Evolutionary conservation across 148 eudicot genomes (phyloP).

Genomic region (Pouteria glomerata): DNA sequence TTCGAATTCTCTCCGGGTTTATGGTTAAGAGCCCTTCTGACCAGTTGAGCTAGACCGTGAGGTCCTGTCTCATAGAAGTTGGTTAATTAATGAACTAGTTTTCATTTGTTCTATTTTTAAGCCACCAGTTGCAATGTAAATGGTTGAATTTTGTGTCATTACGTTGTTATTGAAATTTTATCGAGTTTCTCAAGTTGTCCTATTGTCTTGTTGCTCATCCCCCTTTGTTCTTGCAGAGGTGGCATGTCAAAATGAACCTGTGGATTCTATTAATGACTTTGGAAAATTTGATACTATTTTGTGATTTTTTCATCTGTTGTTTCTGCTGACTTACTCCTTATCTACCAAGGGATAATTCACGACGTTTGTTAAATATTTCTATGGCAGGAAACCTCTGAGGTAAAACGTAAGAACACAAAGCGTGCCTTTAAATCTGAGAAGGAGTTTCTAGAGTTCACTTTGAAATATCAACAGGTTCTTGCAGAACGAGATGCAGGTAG

Average conservation of each 20-base stretch:
- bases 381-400: conserved; percentile 65
- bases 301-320: background rate
- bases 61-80: no score
- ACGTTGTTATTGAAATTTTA: background rate
- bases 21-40: no score
- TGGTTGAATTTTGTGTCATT: background rate
- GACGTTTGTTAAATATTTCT: background rate
- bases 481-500: conserved; percentile 92
- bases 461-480: conserved; percentile 80
- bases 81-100: background rate
- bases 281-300: background rate
- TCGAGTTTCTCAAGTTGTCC: background rate
- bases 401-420: conserved; percentile 73
- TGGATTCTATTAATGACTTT: background rate
- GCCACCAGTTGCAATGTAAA: background rate
- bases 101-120: background rate
- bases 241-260: background rate
- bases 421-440: conserved; percentile 78
- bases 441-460: conserved; percentile 86
- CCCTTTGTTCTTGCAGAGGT: background rate
- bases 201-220: no score
- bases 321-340: conserved; percentile 4
- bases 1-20: no score
- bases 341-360: background rate
- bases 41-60: no score